Evolutionary conservation across 306 rosid species (phyloP).

Genomic region (Rubus parviflorus): DNA sequence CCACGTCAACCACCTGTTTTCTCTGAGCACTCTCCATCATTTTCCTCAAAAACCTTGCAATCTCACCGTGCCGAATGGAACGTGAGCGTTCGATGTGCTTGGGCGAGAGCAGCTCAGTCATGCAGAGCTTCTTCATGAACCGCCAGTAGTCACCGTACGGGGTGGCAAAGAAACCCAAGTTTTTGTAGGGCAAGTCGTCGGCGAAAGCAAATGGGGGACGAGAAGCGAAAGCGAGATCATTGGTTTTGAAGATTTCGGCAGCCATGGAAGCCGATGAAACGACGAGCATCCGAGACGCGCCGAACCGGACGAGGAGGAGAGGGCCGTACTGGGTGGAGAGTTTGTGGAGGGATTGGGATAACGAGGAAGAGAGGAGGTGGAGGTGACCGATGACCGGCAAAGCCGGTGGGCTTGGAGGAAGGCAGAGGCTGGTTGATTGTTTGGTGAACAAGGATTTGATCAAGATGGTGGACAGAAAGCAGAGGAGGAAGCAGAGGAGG

Average conservation of each 20-base stretch:
- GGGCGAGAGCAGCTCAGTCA: constrained; percentile 35
- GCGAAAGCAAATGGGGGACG: constrained; percentile 49
- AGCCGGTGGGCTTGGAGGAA: constrained; percentile 42
- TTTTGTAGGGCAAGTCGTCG: constrained; percentile 37
- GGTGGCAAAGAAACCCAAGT: constrained; percentile 46
- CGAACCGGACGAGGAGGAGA: constrained; percentile 42
- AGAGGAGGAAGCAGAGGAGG: constrained; percentile 18
- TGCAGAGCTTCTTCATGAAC: constrained; percentile 53
- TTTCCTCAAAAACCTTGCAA: constrained; percentile 11
- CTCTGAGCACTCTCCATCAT: constrained; percentile 23
- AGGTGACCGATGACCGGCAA: constrained; percentile 48
- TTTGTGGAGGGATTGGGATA: constrained; percentile 28
- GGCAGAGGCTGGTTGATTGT: background rate
- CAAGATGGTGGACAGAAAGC: constrained; percentile 12
- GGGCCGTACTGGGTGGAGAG: constrained; percentile 45
- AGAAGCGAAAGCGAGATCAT: constrained; percentile 43
- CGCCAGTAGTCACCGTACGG: constrained; percentile 53
- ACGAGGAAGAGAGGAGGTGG: constrained; percentile 40
- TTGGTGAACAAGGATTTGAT: constrained; percentile 10
- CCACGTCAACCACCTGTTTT: constrained; percentile 33
- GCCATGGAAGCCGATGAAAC: constrained; percentile 43
- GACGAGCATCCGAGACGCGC: constrained; percentile 38
- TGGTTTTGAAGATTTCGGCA: constrained; percentile 43
- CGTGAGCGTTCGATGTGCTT: constrained; percentile 38
- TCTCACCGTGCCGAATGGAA: constrained; percentile 30